Percentiles rank a stretch among this genome's conserved stretches.
phyloP scores from a whole-genome alignment of 1,139 yeast species.

The Candida neerlandica region DNA sequence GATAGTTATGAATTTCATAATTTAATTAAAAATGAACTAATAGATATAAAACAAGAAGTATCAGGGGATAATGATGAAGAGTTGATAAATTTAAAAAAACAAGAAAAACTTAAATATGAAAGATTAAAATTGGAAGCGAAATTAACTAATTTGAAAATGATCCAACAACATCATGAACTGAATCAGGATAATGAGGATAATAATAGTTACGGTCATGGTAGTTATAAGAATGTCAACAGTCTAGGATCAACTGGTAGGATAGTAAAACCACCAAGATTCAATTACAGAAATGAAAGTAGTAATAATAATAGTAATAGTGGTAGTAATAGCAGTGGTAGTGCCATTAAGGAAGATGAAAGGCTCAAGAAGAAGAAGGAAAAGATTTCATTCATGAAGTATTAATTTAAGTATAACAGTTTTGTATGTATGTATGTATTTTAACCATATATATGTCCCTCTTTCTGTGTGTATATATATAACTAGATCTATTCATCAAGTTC shows the following conservation, averaged over 20 bases:
- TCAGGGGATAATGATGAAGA: constrained; percentile 48
- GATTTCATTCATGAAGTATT: constrained; percentile 21
- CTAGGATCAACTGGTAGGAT: constrained; percentile 27
- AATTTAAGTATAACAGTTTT: constrained; percentile 2
- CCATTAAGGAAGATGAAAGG: constrained; percentile 1
- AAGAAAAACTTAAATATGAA: constrained; percentile 15
- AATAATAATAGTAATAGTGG: neutral
- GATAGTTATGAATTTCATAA: constrained; percentile 46
- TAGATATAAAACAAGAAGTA: constrained; percentile 35
- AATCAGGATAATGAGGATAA: neutral
- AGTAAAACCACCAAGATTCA: constrained; percentile 36
- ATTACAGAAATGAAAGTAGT: constrained; percentile 18
- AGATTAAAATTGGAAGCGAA: constrained; percentile 14
- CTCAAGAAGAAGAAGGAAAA: constrained; percentile 14
- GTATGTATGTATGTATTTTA: constrained; percentile 1
- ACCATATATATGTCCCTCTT: no score
- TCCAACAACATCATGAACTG: constrained; percentile 6
- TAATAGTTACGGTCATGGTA: constrained; percentile 3
- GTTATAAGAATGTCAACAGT: constrained; percentile 15
- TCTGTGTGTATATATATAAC: no score
- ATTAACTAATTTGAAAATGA: constrained; percentile 58
- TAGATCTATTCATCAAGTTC: constrained; percentile 57
- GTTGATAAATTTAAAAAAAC: constrained; percentile 22
- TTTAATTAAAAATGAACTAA: constrained; percentile 33
- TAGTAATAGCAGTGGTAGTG: neutral